A percentile compares a stretch with the other conserved stretches of the same genome.
phyloP scores from a whole-genome alignment of 352 stramenopile genomes.

The Phytophthora pini region DNA sequence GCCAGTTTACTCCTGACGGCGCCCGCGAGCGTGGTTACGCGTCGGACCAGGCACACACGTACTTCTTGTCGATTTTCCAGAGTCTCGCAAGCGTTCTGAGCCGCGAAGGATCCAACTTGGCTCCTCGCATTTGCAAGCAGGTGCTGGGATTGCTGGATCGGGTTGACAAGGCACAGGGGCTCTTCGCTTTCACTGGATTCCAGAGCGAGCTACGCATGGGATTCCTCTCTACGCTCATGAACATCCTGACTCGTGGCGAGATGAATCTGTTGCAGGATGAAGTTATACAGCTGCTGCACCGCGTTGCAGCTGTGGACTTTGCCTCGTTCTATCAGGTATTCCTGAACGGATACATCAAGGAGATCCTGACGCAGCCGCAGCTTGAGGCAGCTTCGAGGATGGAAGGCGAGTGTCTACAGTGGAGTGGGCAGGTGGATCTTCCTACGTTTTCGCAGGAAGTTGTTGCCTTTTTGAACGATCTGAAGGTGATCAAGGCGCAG shows the following conservation, averaged over 20 bases:
- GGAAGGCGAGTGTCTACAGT: conserved; percentile 69
- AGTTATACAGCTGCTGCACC: conserved; percentile 71
- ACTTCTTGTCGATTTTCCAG: conserved; percentile 83
- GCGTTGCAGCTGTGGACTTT: conserved; percentile 77
- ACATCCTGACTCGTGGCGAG: conserved; percentile 75
- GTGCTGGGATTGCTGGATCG: conserved; percentile 73
- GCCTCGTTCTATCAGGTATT: conserved; percentile 80
- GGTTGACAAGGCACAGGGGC: conserved; percentile 65
- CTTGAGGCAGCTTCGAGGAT: conserved; percentile 56
- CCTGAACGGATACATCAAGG: conserved; percentile 62
- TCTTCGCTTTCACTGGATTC: conserved; percentile 82
- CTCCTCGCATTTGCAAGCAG: conserved; percentile 73
- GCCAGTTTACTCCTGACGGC: conserved; percentile 53
- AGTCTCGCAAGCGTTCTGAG: conserved; percentile 70
- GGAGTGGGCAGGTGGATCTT: conserved; percentile 78
- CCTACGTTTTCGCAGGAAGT: conserved; percentile 80
- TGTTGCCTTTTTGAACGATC: conserved; percentile 75
- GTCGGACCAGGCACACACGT: conserved; percentile 70
- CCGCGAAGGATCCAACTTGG: conserved; percentile 57
- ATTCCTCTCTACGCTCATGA: conserved; percentile 82
- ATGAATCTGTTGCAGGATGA: conserved; percentile 86
- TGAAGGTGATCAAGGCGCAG: conserved; percentile 78
- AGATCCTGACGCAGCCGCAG: conserved; percentile 65
- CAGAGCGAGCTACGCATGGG: conserved; percentile 74
- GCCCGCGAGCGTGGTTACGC: conserved; percentile 64